These are phyloP conservation scores for Fusarium guadeloupense DNA, from an alignment of 2,329 filamentous ascomycete genomes.

Conservation along the genomic window DNA sequence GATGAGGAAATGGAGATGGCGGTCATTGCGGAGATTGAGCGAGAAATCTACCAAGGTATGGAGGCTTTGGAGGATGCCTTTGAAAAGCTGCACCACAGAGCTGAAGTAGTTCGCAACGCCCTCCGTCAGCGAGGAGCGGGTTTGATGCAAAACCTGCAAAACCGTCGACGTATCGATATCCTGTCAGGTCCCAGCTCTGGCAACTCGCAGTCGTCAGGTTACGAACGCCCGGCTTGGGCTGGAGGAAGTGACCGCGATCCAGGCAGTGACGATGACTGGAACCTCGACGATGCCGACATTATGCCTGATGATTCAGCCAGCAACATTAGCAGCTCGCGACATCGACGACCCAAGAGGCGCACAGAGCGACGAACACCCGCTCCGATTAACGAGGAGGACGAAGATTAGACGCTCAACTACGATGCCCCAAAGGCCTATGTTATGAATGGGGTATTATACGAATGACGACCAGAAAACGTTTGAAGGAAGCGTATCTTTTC, in stretches of 20 bases:
- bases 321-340: conserved; percentile 77
- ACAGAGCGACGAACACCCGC: conserved; percentile 77
- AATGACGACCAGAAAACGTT: conserved; percentile 32
- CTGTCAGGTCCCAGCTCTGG: conserved; percentile 59
- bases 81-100: conserved; percentile 86
- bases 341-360: conserved; percentile 72
- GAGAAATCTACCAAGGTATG: conserved; percentile 94
- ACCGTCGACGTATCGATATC: conserved; percentile 66
- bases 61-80: conserved; percentile 94
- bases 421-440: conserved; percentile 8
- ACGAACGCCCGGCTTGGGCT: conserved; percentile 54
- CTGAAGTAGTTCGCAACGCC: conserved; percentile 80
- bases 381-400: conserved; percentile 75
- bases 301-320: conserved; percentile 83
- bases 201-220: conserved; percentile 55
- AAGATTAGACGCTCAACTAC: conserved; percentile 59
- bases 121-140: conserved; percentile 86
- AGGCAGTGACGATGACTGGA: conserved; percentile 67
- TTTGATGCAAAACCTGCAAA: conserved; percentile 71
- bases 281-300: conserved; percentile 67
- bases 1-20: conserved; percentile 96
- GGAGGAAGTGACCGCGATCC: conserved; percentile 57
- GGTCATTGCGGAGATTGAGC: conserved; percentile 87
- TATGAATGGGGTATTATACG: conserved; percentile 10
- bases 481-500: conserved; percentile 32